Percentiles rank a stretch among this genome's conserved stretches.
Evolutionary conservation across 495 filamentous ascomycete species (phyloP).

Genomic region (Trichocladium uniseriatum): DNA sequence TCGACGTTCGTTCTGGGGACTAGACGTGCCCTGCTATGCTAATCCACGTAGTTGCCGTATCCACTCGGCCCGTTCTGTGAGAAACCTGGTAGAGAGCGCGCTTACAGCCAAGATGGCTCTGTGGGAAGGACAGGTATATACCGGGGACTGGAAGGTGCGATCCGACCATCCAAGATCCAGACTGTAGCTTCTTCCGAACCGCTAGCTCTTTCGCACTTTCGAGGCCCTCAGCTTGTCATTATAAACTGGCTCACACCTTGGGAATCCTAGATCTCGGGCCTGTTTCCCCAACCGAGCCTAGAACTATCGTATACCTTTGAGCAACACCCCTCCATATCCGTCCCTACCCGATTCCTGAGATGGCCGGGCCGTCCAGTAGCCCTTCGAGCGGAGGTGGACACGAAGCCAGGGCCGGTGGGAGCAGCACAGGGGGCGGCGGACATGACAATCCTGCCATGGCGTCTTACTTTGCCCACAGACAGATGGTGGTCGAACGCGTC

Average conservation of each 20-base stretch:
- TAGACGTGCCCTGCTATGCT: constrained; percentile 12
- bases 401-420: too few species aligned
- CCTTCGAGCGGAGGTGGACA: constrained; percentile 3
- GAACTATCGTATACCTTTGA: not conserved
- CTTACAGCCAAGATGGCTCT: constrained; percentile 5
- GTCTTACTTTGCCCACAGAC: constrained; percentile 22
- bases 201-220: too few species aligned
- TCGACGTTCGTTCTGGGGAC: constrained; percentile 22
- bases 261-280: too few species aligned
- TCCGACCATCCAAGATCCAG: constrained; percentile 13
- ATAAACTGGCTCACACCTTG: constrained; percentile 7
- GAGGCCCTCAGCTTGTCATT: too few species aligned
- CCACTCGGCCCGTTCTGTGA: constrained; percentile 10
- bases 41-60: constrained; percentile 13
- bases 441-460: constrained; percentile 9
- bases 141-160: constrained; percentile 5
- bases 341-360: not conserved
- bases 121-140: constrained; percentile 13
- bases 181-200: constrained; percentile 6
- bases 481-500: constrained; percentile 25
- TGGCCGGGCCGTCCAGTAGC: constrained; percentile 7
- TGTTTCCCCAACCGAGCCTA: too few species aligned
- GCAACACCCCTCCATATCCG: not conserved
- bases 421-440: constrained; percentile 11
- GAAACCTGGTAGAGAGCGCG: not conserved